Base-by-base conservation (phyloP, 1,284 basidiomycete species). In the Rhodotorula sp. region DNA sequence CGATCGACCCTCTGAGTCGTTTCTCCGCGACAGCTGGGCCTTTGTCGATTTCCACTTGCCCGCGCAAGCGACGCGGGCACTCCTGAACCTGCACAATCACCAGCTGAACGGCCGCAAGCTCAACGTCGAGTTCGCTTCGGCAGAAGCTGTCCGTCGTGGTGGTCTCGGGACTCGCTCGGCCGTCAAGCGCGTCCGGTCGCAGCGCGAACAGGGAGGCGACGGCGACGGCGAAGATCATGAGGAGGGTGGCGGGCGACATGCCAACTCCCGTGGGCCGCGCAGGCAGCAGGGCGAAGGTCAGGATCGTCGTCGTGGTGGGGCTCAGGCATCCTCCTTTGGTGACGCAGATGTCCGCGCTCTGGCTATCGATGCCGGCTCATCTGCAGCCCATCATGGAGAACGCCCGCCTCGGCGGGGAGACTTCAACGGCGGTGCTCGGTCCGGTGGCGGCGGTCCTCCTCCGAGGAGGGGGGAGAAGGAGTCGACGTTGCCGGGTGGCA, bases 21-120 rank as follows among this genome's bases (percentile, higher is more conserved):
- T 42, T 10, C 12, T 22, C 37, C 10, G 29, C 54, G 30, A 7
- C 79, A 96, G 94, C 29, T 98, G 93, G 82, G 94, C 92, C 0
- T 99, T 99, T 80, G 85, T 96, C 68, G 96, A 99, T 81, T 99
- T 99, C 80, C 86, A 87, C 66, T 87, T 85, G 22, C 84, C 85
- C 2, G 87, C 90, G 68, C 85, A 90, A 71, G 93, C 95, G 17
- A 96, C 93, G 0, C 84, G 87, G 2, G 89, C 88, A 1, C 86
- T 99, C 46, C 84, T 89, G 74, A 93, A 97, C 79, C 85, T 88
- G 55, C 87, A 88, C 78, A 98, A 96, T 79, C 89, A 93, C 80
- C 85, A 85, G 58, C 84, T 96, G 62, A 86, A 93, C 79, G 93
- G 93, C 10, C 86, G 94, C 57, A 87, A 89, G 70, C 86, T 99